Evolutionary conservation across 1,139 yeast genomes (phyloP).

Genomic region (Protomyces arabidopsidicola): DNA sequence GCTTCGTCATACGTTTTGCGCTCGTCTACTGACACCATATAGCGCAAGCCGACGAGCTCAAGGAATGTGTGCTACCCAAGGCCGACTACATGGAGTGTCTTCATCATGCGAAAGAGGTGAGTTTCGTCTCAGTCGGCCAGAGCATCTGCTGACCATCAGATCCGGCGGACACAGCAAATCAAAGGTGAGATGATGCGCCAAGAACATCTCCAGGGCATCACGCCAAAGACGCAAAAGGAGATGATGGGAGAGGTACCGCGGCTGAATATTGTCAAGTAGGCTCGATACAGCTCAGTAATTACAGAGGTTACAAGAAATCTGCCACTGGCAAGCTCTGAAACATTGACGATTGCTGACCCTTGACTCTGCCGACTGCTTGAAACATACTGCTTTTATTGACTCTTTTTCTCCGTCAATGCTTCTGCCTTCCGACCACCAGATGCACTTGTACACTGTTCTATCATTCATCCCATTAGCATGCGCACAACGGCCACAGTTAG

Average conservation of each 20-base stretch:
- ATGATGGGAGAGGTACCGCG: constrained; percentile 26
- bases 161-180: constrained; percentile 12
- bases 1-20: background rate
- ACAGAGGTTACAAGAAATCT: no score
- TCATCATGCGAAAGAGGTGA: constrained; percentile 47
- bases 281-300: background rate
- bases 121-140: background rate
- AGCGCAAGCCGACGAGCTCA: constrained; percentile 35
- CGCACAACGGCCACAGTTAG: background rate
- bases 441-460: background rate
- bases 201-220: constrained; percentile 20
- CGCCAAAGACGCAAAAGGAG: constrained; percentile 20
- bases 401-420: background rate
- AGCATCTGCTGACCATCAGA: background rate
- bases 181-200: constrained; percentile 21
- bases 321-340: background rate
- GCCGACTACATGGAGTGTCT: constrained; percentile 51
- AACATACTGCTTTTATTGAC: background rate
- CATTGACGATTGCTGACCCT: background rate
- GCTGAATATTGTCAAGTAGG: constrained; percentile 18
- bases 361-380: background rate
- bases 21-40: background rate
- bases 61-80: constrained; percentile 43
- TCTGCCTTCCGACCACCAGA: background rate
- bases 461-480: background rate